Percentiles rank a stretch among this genome's conserved stretches.
phyloP scores from a whole-genome alignment of 2,329 filamentous ascomycete genomes.

The Rhytidhysteron rufulum region DNA sequence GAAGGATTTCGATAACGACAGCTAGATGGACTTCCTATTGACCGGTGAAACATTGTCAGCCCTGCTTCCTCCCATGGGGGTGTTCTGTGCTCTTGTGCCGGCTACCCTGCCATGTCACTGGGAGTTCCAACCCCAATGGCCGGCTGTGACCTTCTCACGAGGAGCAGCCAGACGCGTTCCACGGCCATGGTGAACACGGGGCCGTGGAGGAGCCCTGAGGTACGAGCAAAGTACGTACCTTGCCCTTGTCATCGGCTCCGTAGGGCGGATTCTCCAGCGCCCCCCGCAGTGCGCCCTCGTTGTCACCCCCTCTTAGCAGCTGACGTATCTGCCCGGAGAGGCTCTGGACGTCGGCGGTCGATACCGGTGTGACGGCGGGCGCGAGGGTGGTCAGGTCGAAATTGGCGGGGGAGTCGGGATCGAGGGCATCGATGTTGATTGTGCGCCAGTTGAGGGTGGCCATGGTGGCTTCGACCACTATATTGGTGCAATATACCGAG shows the following conservation, averaged over 20 bases:
- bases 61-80: conserved; percentile 14
- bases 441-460: conserved; percentile 67
- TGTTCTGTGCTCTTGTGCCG: conserved; percentile 15
- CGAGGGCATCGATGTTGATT: conserved; percentile 89
- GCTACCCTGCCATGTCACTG: conserved; percentile 16
- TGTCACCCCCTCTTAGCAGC: conserved; percentile 79
- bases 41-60: conserved; percentile 23
- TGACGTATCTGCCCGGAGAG: conserved; percentile 80
- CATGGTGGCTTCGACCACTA: conserved; percentile 29
- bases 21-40: conserved; percentile 76
- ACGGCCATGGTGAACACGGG: conserved; percentile 9
- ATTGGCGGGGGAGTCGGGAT: conserved; percentile 85
- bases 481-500: conserved; percentile 8
- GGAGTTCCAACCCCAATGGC: conserved; percentile 19
- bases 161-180: conserved; percentile 10
- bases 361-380: conserved; percentile 69
- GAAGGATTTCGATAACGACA: conserved; percentile 87
- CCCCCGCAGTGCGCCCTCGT: conserved; percentile 78
- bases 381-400: conserved; percentile 84
- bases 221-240: conserved; percentile 40
- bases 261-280: conserved; percentile 83
- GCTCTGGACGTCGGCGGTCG: conserved; percentile 72
- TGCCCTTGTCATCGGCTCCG: conserved; percentile 51
- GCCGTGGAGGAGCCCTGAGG: conserved; percentile 4
- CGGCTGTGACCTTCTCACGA: conserved; percentile 16